A percentile compares a stretch with the other conserved stretches of the same genome.
Conservation (phyloP, 164 flowering plant species). For the Chimonanthus praecox region DNA sequence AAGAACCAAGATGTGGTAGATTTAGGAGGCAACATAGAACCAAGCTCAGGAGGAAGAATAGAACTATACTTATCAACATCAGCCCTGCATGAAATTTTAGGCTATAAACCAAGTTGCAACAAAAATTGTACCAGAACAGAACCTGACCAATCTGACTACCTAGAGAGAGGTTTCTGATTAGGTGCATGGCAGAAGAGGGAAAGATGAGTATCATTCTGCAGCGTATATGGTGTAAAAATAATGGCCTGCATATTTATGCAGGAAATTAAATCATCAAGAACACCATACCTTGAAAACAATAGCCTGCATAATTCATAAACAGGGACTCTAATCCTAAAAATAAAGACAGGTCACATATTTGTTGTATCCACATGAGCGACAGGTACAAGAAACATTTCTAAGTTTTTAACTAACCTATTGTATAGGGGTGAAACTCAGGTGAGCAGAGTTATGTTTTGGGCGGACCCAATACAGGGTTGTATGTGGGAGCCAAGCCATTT, state of each 20-base stretch:
- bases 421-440: no score
- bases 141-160: conserved; percentile 34
- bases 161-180: conserved; percentile 46
- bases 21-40: conserved; percentile 57
- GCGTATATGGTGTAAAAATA: conserved; percentile 58
- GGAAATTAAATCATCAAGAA: not conserved
- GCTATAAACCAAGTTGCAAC: conserved; percentile 9
- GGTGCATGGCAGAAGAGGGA: conserved; percentile 42
- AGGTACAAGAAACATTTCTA: no score
- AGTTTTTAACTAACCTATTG: not conserved
- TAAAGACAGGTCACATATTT: not conserved
- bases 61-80: conserved; percentile 37
- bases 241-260: conserved; percentile 46
- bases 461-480: no score
- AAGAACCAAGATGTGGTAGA: conserved; percentile 68
- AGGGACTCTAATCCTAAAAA: not conserved
- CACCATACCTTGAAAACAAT: not conserved
- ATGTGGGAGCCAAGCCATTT: no score
- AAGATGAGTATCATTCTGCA: conserved; percentile 65
- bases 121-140: conserved; percentile 4
- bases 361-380: not conserved
- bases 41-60: conserved; percentile 51
- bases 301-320: no score
- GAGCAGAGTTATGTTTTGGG: no score
- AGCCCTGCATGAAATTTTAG: conserved; percentile 40